Conservation (phyloP, 768 basidiomycete species). For the Amanita brunnescens region DNA sequence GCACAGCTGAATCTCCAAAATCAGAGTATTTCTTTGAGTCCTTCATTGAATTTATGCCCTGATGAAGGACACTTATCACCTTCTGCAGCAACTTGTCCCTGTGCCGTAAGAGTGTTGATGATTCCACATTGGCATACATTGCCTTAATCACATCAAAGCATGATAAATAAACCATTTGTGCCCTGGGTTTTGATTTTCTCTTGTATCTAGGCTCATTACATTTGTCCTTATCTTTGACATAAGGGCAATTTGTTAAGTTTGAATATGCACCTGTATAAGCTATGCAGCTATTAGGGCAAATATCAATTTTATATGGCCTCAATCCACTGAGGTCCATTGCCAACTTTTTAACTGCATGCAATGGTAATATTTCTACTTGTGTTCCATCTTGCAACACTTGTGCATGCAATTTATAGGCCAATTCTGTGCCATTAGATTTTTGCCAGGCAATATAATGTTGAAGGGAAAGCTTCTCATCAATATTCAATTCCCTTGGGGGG, state of each 20-base stretch:
- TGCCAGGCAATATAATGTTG: not conserved
- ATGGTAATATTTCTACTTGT: slow-evolving; percentile 13
- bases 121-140: slow-evolving; percentile 20
- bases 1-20: slow-evolving; percentile 17
- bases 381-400: slow-evolving; percentile 12
- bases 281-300: slow-evolving; percentile 18
- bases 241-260: slow-evolving; percentile 10
- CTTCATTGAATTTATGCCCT: no score
- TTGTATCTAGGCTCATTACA: slow-evolving; percentile 13
- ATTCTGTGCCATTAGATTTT: slow-evolving; percentile 15
- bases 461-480: not conserved
- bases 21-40: slow-evolving; percentile 17
- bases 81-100: slow-evolving; percentile 16
- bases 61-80: slow-evolving; percentile 14
- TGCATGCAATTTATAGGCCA: slow-evolving; percentile 16
- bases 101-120: slow-evolving; percentile 15
- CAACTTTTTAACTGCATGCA: slow-evolving; percentile 12
- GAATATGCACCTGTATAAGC: slow-evolving; percentile 17
- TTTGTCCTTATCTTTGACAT: slow-evolving; percentile 4
- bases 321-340: slow-evolving; percentile 10
- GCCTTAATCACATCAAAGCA: slow-evolving; percentile 18
- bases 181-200: slow-evolving; percentile 9
- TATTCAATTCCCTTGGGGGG: not conserved
- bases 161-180: slow-evolving; percentile 17
- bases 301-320: slow-evolving; percentile 12